Conservation (phyloP, 805 yeast species). For the Ogataea zsoltii region DNA sequence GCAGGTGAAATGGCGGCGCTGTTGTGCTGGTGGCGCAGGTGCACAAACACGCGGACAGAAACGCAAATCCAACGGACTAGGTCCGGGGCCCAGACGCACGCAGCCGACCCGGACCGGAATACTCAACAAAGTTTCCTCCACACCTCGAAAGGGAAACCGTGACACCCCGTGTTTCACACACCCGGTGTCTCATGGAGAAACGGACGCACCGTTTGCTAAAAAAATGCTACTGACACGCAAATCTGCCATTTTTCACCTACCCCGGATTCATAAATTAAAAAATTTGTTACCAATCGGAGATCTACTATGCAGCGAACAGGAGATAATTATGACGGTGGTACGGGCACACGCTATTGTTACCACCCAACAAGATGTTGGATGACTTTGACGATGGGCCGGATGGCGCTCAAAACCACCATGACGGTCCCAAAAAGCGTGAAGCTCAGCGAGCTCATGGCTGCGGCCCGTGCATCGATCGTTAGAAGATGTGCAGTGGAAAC, state of each 20-base stretch:
- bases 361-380: slow-evolving; percentile 50
- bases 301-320: neutral
- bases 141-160: neutral
- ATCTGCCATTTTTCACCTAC: slow-evolving; percentile 3
- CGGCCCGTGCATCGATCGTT: slow-evolving; percentile 73
- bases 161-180: slow-evolving; percentile 3
- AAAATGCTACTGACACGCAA: neutral
- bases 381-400: slow-evolving; percentile 52
- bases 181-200: slow-evolving; percentile 11
- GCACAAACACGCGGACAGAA: too few relatives aligned
- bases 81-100: too few relatives aligned
- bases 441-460: slow-evolving; percentile 71
- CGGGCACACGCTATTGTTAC: slow-evolving; percentile 9
- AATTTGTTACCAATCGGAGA: too few relatives aligned
- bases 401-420: slow-evolving; percentile 68
- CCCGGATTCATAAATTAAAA: neutral
- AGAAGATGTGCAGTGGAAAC: slow-evolving; percentile 77
- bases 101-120: too few relatives aligned
- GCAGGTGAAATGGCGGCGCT: neutral
- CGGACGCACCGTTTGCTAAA: slow-evolving; percentile 16
- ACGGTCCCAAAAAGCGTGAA: slow-evolving; percentile 73
- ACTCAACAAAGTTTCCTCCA: neutral
- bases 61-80: too few relatives aligned
- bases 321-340: neutral
- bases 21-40: too few relatives aligned